Evolutionary conservation across 257 asterid species (phyloP).

Genomic region (Agastache rugosa): DNA sequence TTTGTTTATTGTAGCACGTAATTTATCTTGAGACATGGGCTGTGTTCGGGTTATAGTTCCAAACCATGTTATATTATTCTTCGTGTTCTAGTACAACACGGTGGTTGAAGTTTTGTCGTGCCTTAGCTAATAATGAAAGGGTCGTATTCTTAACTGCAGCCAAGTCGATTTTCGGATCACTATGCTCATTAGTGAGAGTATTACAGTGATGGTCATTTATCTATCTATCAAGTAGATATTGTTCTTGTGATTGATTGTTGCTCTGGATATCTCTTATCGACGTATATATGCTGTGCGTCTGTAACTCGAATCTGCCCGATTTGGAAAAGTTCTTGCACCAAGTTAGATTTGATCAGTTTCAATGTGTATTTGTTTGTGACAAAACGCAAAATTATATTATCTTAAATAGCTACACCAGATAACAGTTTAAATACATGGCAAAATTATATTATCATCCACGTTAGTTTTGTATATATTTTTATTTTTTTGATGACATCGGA

Average conservation of each 20-base stretch:
- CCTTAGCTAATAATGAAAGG: constrained; percentile 2
- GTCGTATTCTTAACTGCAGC: neutral
- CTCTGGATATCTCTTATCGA: neutral
- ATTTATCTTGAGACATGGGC: constrained; percentile 28
- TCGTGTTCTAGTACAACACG: neutral
- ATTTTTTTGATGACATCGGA: too few species aligned
- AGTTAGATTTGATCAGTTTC: too few species aligned
- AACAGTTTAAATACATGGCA: too few species aligned
- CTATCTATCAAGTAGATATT: neutral
- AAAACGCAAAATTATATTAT: too few species aligned
- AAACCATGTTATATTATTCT: constrained; percentile 28
- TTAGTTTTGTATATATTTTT: too few species aligned
- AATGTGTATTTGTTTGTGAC: too few species aligned
- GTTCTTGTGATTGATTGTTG: neutral
- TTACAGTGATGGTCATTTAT: neutral
- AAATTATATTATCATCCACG: too few species aligned
- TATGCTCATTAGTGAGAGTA: neutral
- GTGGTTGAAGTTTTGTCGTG: neutral
- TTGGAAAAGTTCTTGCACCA: neutral
- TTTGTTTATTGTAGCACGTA: constrained; percentile 34
- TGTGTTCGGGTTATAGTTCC: constrained; percentile 13
- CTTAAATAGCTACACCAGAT: too few species aligned
- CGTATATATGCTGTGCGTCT: too few species aligned
- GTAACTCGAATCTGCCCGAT: too few species aligned
- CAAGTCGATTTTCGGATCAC: constrained; percentile 1